These are phyloP conservation scores for Colletotrichum sidae DNA, from an alignment of 2,329 filamentous ascomycete genomes.

Conservation along the genomic window DNA sequence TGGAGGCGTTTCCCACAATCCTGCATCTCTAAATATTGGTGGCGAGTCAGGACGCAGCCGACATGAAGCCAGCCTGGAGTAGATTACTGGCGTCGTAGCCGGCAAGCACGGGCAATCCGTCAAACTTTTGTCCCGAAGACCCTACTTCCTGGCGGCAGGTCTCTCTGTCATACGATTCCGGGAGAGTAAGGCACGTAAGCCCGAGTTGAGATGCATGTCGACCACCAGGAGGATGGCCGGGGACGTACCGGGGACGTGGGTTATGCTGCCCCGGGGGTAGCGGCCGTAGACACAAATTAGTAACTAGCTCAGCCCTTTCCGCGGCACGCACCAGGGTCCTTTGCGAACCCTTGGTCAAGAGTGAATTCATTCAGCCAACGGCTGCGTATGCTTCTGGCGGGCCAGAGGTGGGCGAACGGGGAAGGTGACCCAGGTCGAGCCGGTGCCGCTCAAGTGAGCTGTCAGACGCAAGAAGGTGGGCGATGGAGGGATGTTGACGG, in stretches of 20 bases:
- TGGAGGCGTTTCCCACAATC: neutral
- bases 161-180: slow-evolving; percentile 8
- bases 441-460: slow-evolving; percentile 13
- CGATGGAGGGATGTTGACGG: neutral
- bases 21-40: neutral
- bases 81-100: neutral
- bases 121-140: neutral
- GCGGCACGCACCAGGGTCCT: slow-evolving; percentile 1
- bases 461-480: slow-evolving; percentile 19
- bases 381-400: neutral
- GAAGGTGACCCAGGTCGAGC: slow-evolving; percentile 12
- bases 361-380: slow-evolving; percentile 12
- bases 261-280: neutral
- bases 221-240: slow-evolving; percentile 5
- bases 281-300: slow-evolving; percentile 15
- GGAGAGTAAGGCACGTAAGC: slow-evolving; percentile 21
- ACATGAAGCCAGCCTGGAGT: neutral
- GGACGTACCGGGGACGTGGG: neutral
- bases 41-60: neutral
- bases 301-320: slow-evolving; percentile 14
- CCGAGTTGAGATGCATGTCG: slow-evolving; percentile 8
- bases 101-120: neutral
- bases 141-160: neutral
- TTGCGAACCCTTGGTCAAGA: neutral
- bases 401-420: neutral